phyloP scores from a whole-genome alignment of 2,329 filamentous ascomycete genomes.

The Waltergamsia citrina region DNA sequence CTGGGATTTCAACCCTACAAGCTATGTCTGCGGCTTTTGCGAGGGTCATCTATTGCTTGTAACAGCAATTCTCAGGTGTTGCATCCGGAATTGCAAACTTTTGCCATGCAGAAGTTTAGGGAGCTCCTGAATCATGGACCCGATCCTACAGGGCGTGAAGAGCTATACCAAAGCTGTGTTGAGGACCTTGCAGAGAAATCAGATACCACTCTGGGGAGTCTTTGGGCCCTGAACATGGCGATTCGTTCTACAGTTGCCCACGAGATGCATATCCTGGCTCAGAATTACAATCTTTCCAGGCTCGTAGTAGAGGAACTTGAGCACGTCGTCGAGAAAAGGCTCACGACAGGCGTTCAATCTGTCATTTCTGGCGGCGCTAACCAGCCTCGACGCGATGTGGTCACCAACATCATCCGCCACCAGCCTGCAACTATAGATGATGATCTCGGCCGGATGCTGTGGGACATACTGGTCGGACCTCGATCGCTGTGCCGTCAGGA shows the following conservation, averaged over 20 bases:
- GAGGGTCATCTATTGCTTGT: constrained; percentile 58
- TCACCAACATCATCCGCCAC: constrained; percentile 46
- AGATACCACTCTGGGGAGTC: constrained; percentile 59
- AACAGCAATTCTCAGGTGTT: constrained; percentile 43
- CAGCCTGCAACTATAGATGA: constrained; percentile 54
- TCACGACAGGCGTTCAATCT: constrained; percentile 24
- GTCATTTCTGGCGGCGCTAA: constrained; percentile 39
- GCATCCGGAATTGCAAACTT: constrained; percentile 52
- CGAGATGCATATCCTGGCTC: constrained; percentile 48
- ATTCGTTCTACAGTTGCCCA: constrained; percentile 32
- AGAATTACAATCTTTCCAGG: constrained; percentile 50
- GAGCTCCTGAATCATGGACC: constrained; percentile 49
- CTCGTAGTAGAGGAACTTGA: constrained; percentile 58
- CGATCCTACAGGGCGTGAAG: constrained; percentile 42
- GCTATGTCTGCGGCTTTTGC: constrained; percentile 57
- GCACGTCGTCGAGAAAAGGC: constrained; percentile 29
- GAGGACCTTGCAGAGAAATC: constrained; percentile 56
- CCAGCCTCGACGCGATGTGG: constrained; percentile 46
- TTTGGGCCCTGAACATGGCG: constrained; percentile 51
- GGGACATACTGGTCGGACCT: constrained; percentile 60
- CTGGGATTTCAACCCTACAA: constrained; percentile 34
- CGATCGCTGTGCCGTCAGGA: constrained; percentile 49
- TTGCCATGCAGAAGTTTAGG: constrained; percentile 52
- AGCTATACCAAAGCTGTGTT: constrained; percentile 59
- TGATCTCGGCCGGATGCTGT: constrained; percentile 57